phyloP scores from a whole-genome alignment of 306 rosid genomes.

The Astragalus membranaceus region DNA sequence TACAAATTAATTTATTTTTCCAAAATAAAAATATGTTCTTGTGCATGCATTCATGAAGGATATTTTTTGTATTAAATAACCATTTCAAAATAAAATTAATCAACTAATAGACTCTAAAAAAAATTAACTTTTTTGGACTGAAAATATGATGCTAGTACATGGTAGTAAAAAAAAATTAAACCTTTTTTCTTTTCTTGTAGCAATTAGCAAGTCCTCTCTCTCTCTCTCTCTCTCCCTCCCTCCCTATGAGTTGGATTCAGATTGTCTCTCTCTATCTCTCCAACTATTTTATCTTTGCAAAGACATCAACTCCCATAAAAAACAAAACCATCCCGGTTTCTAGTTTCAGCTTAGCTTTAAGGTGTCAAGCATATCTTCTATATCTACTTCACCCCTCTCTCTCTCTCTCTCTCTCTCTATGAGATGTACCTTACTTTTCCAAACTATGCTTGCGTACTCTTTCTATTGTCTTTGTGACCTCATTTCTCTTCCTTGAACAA shows the following conservation, averaged over 20 bases:
- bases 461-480: conserved; percentile 13
- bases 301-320: conserved; percentile 34
- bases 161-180: too few species aligned
- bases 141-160: too few species aligned
- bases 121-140: too few species aligned
- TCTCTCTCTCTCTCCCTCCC: neutral
- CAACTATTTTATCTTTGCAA: conserved; percentile 62
- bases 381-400: neutral
- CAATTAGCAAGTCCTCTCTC: too few species aligned
- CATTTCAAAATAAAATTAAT: too few species aligned
- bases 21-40: neutral
- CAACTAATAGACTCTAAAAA: too few species aligned
- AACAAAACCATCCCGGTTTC: conserved; percentile 54
- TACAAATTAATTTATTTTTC: neutral
- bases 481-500: conserved; percentile 22
- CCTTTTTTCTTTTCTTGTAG: neutral
- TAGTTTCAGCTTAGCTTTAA: conserved; percentile 43
- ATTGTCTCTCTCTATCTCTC: conserved; percentile 41
- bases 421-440: conserved; percentile 39
- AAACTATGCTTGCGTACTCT: conserved; percentile 15
- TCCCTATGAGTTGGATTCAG: neutral
- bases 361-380: conserved; percentile 29
- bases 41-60: neutral
- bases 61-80: too few species aligned
- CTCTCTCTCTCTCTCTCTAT: conserved; percentile 1